Evolutionary conservation across 1,284 basidiomycete genomes (phyloP), one percentile per base, ranked within the genome.

Genomic region (Tilletia setariae): DNA sequence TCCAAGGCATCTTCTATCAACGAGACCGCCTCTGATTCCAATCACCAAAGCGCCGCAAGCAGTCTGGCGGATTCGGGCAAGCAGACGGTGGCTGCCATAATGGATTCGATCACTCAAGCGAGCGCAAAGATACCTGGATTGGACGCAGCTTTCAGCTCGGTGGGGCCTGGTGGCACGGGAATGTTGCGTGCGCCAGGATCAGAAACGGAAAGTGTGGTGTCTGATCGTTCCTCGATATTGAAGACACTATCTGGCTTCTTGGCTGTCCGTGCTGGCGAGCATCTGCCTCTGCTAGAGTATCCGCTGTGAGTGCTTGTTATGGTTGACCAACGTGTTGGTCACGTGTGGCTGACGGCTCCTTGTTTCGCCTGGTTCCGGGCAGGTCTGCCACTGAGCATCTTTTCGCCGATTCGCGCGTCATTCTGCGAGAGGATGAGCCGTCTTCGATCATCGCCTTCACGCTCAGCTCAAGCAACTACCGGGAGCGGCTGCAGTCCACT

Each of bases 361-460:
- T 25, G 7, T 28, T 15, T 7, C 13, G 51, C 28, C 28, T 53
- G 6, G n/a, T 3, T 25, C 11, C 35, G 35, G 13, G 32, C 40
- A 67, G 65, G 21, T 68, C 72, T 53, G 73, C 75, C 47, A 75
- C 76, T 43, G 80, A 82, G 73, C 80, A 82, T 79, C 90, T 98
- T 64, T 98, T 98, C 83, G 88, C 92, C 35, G 95, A 98, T 80
- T 94, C 93, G 16, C 90, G 90, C 0, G 95, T 98, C 87, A 90
- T 98, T 63, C 91, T 98, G 30, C 88, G 96, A 25, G 95, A 94
- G 63, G 94, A 98, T 81, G 96, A 99, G 83, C 96, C 96, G 2
- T 97, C 94, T 0, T 97, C 94, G 9, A 96, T 98, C 77, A 95
- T 98, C 73, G 95, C 96, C 2, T 89, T 98, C 67, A 94, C 94